phyloP scores from a whole-genome alignment of 148 eudicot species.

The Polygonum maritimum region DNA sequence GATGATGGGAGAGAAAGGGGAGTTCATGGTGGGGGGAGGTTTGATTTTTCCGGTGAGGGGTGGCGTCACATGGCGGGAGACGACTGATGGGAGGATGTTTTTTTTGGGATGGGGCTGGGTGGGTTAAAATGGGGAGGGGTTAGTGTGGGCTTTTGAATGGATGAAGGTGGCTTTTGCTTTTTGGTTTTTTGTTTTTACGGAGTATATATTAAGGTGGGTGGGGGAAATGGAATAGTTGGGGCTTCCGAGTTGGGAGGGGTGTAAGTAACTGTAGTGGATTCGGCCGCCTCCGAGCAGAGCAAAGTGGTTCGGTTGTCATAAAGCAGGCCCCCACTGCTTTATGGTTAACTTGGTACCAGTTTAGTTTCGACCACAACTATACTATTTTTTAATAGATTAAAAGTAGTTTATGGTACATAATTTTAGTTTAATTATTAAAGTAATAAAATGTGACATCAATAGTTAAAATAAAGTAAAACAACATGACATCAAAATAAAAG shows the following conservation, averaged over 20 bases:
- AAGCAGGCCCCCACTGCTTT: too few species aligned
- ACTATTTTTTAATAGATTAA: too few species aligned
- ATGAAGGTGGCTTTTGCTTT: background rate
- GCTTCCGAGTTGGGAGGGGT: background rate
- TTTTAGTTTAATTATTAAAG: too few species aligned
- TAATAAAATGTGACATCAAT: too few species aligned
- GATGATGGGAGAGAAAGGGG: background rate
- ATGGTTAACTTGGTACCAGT: too few species aligned
- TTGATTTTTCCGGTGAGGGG: background rate
- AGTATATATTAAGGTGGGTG: background rate
- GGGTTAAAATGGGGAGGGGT: background rate
- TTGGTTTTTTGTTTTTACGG: background rate
- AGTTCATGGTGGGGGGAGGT: background rate
- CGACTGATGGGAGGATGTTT: background rate
- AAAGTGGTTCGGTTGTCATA: background rate
- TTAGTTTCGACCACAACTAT: too few species aligned
- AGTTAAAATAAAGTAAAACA: too few species aligned
- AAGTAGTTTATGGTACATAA: too few species aligned
- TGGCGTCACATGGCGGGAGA: constrained; percentile 5
- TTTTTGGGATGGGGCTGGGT: background rate
- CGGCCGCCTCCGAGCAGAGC: background rate
- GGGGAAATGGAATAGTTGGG: background rate
- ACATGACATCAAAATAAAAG: too few species aligned
- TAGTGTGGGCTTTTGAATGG: background rate
- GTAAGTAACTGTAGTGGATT: background rate